Percentiles rank a stretch among this genome's conserved stretches.
These are phyloP conservation scores for Alternaria arbusti DNA, from an alignment of 2,329 filamentous ascomycete species.

Conservation along the genomic window DNA sequence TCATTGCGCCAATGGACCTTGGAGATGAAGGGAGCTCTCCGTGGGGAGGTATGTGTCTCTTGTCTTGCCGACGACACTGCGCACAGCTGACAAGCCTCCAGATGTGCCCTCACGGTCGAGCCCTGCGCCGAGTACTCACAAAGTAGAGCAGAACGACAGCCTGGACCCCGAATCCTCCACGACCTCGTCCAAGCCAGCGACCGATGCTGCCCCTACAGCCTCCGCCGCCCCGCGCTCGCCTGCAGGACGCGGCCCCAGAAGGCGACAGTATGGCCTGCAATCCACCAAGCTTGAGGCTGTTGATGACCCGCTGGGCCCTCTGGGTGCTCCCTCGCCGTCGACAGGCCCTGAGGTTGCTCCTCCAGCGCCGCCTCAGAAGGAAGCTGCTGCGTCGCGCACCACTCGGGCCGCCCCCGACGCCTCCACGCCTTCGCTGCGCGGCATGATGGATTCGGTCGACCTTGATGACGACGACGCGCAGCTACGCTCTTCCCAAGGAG, in stretches of 20 bases:
- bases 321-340: constrained; percentile 69
- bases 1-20: constrained; percentile 48
- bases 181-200: constrained; percentile 22
- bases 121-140: constrained; percentile 49
- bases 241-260: constrained; percentile 58
- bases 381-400: constrained; percentile 59
- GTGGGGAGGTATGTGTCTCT: constrained; percentile 47
- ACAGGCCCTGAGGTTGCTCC: constrained; percentile 65
- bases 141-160: constrained; percentile 45
- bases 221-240: constrained; percentile 56
- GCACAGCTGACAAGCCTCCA: constrained; percentile 34
- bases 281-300: constrained; percentile 80
- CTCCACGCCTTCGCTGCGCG: constrained; percentile 57
- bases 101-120: constrained; percentile 56
- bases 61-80: neutral
- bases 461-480: constrained; percentile 68
- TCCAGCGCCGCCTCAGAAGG: constrained; percentile 70
- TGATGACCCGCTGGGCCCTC: constrained; percentile 76
- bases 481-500: constrained; percentile 54
- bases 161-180: constrained; percentile 34
- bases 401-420: constrained; percentile 60
- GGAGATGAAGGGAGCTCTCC: constrained; percentile 52
- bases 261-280: constrained; percentile 71
- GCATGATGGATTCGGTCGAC: constrained; percentile 70
- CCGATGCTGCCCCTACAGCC: constrained; percentile 42